These are phyloP conservation scores for Graphiopsis chlorocephala DNA, from an alignment of 2,329 filamentous ascomycete species.

Conservation along the genomic window DNA sequence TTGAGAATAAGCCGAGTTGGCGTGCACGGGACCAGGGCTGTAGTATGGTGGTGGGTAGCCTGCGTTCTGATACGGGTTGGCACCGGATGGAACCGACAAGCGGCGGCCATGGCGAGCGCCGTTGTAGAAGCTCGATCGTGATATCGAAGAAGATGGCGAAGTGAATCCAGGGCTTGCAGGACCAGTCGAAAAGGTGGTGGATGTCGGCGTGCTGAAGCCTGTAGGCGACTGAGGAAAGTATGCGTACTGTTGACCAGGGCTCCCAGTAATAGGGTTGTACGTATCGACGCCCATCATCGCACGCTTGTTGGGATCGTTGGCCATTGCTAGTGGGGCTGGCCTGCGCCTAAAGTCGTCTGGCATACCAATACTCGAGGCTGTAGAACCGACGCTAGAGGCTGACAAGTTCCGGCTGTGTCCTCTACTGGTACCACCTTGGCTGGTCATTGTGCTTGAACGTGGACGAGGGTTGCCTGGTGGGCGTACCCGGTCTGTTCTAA, in stretches of 20 bases:
- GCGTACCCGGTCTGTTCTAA: conserved; percentile 79
- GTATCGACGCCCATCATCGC: conserved; percentile 65
- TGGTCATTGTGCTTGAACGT: conserved; percentile 40
- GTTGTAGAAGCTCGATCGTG: conserved; percentile 72
- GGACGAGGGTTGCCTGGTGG: conserved; percentile 47
- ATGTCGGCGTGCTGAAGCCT: conserved; percentile 79
- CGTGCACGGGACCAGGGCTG: conserved; percentile 50
- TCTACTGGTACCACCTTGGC: conserved; percentile 61
- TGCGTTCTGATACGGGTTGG: conserved; percentile 66
- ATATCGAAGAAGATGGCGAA: conserved; percentile 70
- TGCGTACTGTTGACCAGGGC: conserved; percentile 62
- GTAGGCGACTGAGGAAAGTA: conserved; percentile 67
- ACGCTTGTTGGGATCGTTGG: conserved; percentile 61
- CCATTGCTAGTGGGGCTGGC: conserved; percentile 81
- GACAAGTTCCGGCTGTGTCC: conserved; percentile 85
- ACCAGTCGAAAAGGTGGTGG: conserved; percentile 74
- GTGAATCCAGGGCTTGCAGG: conserved; percentile 75
- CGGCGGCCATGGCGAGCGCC: conserved; percentile 68
- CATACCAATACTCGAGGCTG: conserved; percentile 65
- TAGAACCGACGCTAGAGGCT: conserved; percentile 79
- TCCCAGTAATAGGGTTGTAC: conserved; percentile 57
- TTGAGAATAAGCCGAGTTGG: conserved; percentile 55
- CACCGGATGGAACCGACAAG: conserved; percentile 75
- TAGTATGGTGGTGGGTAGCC: conserved; percentile 55
- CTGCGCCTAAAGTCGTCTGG: conserved; percentile 66